Percentiles rank a stretch among this genome's conserved stretches.
phyloP scores from a whole-genome alignment of 73 alveolate species.

The Paramecium caudatum region DNA sequence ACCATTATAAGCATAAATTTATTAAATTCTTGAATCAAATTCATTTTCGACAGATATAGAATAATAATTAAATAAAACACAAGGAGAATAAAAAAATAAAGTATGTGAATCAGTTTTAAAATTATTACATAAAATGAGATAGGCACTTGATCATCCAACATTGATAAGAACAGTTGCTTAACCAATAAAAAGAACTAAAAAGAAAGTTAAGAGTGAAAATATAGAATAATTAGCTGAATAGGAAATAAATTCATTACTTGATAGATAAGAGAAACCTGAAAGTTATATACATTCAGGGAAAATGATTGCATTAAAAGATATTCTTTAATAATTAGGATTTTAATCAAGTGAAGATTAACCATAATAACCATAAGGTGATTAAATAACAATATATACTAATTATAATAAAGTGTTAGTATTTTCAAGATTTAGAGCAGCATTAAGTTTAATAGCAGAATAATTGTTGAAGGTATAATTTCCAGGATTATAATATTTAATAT shows the following conservation, averaged over 20 bases:
- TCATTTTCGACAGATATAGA: conserved; percentile 63
- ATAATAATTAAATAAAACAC: conserved; percentile 54
- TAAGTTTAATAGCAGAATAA: conserved; percentile 79
- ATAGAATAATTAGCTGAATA: conserved; percentile 79
- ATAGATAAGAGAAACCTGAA: conserved; percentile 52
- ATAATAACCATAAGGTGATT: conserved; percentile 33
- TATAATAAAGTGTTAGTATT: conserved; percentile 88
- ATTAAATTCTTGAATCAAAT: conserved; percentile 76
- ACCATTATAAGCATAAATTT: conserved; percentile 81
- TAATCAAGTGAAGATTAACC: conserved; percentile 66
- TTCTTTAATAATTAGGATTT: conserved; percentile 72
- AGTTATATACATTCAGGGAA: conserved; percentile 64
- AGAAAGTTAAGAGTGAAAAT: conserved; percentile 78
- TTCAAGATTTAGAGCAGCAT: conserved; percentile 80
- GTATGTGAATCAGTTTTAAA: conserved; percentile 74
- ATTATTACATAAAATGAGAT: conserved; percentile 63
- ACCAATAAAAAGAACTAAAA: conserved; percentile 59
- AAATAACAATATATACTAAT: conserved; percentile 57
- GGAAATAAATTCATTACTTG: conserved; percentile 79
- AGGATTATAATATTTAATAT: conserved; percentile 65
- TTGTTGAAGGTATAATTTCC: conserved; percentile 78
- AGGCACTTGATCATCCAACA: conserved; percentile 77
- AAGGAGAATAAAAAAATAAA: conserved; percentile 69
- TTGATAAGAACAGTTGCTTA: conserved; percentile 24
- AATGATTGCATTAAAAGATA: conserved; percentile 69